Evolutionary conservation across 78 protist genomes (phyloP).

Genomic region (Guillardia theta): DNA sequence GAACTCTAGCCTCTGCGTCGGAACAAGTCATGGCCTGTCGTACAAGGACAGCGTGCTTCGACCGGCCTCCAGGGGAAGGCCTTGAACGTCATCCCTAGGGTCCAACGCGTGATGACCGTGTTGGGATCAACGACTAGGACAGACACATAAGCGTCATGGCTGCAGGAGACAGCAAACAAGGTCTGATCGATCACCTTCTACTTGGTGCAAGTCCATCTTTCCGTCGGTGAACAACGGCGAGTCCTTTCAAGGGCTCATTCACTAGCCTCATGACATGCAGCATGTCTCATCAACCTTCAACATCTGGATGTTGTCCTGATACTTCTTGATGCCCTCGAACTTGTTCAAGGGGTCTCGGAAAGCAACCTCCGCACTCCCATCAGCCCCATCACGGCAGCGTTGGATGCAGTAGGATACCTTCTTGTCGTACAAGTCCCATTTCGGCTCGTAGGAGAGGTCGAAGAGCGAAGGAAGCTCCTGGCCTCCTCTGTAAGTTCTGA

Average conservation of each 20-base stretch:
- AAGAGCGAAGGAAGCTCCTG: neutral
- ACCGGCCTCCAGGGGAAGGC: neutral
- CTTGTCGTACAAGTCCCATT: neutral
- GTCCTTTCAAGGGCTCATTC: too few species aligned
- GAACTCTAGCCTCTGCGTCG: neutral
- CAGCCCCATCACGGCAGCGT: too few species aligned
- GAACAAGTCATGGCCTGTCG: neutral
- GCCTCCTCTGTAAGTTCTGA: too few species aligned
- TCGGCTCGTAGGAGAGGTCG: neutral
- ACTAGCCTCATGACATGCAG: too few species aligned
- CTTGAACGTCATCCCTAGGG: neutral
- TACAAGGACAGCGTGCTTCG: neutral
- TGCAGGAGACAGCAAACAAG: too few species aligned
- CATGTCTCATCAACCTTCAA: too few species aligned
- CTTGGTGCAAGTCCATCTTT: neutral
- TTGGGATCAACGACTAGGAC: neutral
- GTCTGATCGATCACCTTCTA: too few species aligned
- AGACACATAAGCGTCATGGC: neutral
- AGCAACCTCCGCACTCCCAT: too few species aligned
- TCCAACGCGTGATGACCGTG: neutral
- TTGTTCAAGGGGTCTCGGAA: neutral
- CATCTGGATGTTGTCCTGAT: neutral
- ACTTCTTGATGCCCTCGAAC: neutral
- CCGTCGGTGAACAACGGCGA: neutral
- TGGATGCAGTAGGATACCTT: neutral